Base-by-base conservation (phyloP, 2,329 filamentous ascomycete species). In the Sarocladium kiliense region DNA sequence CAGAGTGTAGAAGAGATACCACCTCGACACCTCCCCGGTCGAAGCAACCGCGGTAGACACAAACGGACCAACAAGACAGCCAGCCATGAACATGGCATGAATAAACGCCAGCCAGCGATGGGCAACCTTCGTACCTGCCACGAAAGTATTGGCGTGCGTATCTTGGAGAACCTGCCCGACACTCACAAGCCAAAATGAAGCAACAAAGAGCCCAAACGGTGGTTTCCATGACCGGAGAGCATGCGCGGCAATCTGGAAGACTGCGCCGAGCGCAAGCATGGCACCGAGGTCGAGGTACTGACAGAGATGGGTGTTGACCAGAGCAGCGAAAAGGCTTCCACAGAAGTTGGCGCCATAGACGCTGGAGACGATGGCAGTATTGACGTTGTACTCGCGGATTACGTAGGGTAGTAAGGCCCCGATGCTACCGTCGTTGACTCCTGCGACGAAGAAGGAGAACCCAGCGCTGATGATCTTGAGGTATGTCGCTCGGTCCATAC, bases 391-490 rank as follows among this genome's bases (percentile, higher is more conserved):
- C 2, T 77, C 75, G 4, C 75, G 72, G 3, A 87, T 74, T 10
- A 87, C 74, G 61, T 87, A 85, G 0, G 84, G 85, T 1, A 87
- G 77, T 14, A 88, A 59, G 1, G 84, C 76, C 2, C 85, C 85
- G 1, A 87, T 70, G 57, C 78, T 84, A 30, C 84, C 84, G 63
- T 87, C 85, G 56, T 86, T 87, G 49, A 81, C 73, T 0, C 85
- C 84, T 0, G 84, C 82, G 27, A 84, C 81, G 62, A 87, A 85
- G 69, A 87, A 87, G 0, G 81, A 83, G 58, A 85, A 79, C 0
- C 77, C 78, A 2, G 79, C 76, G 42, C 79, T 79, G 36, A 78
- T 54, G 2, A 86, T 66, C 62, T 82, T 84, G 34, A 80, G 57
- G 19, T 71, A 58, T 16, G 64, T 61, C 41, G 57, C 34, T 51